These are phyloP conservation scores for Nakazawaea laoshanensis DNA, from an alignment of 805 yeast genomes.

Conservation along the genomic window DNA sequence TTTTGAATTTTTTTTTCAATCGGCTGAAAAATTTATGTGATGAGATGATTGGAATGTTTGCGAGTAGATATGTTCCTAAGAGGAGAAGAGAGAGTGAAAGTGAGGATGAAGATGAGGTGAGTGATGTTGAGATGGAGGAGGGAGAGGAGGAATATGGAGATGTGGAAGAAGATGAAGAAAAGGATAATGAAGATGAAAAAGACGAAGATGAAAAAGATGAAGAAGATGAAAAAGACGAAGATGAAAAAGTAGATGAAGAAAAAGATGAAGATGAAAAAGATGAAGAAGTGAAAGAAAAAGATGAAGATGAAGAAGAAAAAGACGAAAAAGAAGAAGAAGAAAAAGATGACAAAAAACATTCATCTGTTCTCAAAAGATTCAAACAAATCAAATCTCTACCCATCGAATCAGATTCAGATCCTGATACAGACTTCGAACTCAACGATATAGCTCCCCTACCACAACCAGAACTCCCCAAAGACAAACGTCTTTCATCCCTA, in stretches of 20 bases:
- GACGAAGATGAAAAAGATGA: slow-evolving; percentile 1
- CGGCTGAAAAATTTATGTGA: no score
- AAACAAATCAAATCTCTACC: slow-evolving; percentile 23
- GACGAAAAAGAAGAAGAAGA: slow-evolving; percentile 13
- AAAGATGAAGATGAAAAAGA: slow-evolving; percentile 12
- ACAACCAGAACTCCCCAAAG: slow-evolving; percentile 66
- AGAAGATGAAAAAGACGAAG: slow-evolving; percentile 7
- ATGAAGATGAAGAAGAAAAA: slow-evolving; percentile 15
- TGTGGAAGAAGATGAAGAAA: background rate
- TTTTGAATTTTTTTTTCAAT: no score
- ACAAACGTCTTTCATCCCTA: slow-evolving; percentile 28
- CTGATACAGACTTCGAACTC: slow-evolving; percentile 19
- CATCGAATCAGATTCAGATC: slow-evolving; percentile 15
- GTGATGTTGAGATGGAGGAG: slow-evolving; percentile 27
- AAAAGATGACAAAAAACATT: slow-evolving; percentile 28
- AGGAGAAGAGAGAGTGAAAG: slow-evolving; percentile 20
- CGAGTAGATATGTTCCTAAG: slow-evolving; percentile 10
- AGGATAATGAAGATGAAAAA: slow-evolving; percentile 3
- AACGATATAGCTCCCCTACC: slow-evolving; percentile 69
- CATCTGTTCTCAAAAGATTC: slow-evolving; percentile 45
- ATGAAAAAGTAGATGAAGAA: background rate
- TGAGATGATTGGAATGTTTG: slow-evolving; percentile 10
- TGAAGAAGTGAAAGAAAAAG: slow-evolving; percentile 12
- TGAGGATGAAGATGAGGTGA: slow-evolving; percentile 18
- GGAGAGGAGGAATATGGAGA: slow-evolving; percentile 1